Conservation (phyloP, 352 stramenopile genomes). For the Aphanomyces invadans region DNA sequence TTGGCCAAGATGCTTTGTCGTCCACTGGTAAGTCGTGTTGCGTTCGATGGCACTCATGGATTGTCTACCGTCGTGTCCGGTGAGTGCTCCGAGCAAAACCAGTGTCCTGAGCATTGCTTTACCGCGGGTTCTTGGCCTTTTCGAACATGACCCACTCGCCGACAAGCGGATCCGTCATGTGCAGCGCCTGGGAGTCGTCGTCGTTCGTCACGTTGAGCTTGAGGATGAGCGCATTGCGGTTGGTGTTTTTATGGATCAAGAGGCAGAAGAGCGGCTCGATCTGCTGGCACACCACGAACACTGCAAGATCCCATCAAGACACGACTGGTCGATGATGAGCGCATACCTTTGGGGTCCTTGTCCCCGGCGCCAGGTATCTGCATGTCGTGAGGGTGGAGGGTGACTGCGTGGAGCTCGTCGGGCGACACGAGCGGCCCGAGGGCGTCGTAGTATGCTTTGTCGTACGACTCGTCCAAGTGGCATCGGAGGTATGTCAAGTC, state of each 20-base stretch:
- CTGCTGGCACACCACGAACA: conserved; percentile 41
- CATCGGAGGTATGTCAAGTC: conserved; percentile 44
- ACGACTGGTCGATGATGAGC: neutral
- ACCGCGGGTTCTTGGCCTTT: conserved; percentile 44
- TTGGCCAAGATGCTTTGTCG: conserved; percentile 32
- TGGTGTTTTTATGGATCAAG: conserved; percentile 52
- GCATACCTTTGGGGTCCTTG: conserved; percentile 34
- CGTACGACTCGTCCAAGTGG: conserved; percentile 39
- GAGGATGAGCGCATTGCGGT: conserved; percentile 50
- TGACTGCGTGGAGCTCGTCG: conserved; percentile 37
- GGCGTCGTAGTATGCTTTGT: conserved; percentile 44
- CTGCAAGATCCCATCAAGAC: too few relatives aligned
- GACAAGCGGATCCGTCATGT: conserved; percentile 33
- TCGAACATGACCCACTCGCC: conserved; percentile 68
- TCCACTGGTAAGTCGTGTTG: conserved; percentile 48
- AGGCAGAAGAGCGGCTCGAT: conserved; percentile 45
- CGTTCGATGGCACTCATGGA: conserved; percentile 46
- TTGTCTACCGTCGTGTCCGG: too few relatives aligned
- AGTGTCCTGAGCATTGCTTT: too few relatives aligned
- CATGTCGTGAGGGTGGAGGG: conserved; percentile 34
- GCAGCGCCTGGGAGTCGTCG: conserved; percentile 27
- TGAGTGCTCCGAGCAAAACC: too few relatives aligned
- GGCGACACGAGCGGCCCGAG: conserved; percentile 42
- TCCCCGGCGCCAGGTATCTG: conserved; percentile 19
- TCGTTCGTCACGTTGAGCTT: conserved; percentile 32